These are phyloP conservation scores for Lipomyces yamadae DNA, from an alignment of 805 yeast species.

Conservation along the genomic window DNA sequence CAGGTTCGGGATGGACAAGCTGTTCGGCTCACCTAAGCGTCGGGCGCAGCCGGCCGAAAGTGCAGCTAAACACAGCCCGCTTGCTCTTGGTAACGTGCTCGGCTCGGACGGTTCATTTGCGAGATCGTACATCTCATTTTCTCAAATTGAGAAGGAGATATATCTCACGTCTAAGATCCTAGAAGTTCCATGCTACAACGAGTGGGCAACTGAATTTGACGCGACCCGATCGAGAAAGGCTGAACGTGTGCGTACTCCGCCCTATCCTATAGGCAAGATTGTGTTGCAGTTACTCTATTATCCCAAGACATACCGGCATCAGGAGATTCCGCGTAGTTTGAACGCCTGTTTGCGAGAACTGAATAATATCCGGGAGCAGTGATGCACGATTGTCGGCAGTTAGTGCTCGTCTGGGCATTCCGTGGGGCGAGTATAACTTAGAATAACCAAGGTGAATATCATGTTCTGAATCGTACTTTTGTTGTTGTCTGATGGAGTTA, in stretches of 20 bases:
- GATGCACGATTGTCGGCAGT: background rate
- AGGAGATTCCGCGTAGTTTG: slow-evolving; percentile 73
- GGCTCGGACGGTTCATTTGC: slow-evolving; percentile 93
- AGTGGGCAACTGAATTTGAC: slow-evolving; percentile 63
- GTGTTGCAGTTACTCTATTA: slow-evolving; percentile 70
- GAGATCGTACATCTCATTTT: slow-evolving; percentile 68
- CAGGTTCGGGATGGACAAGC: slow-evolving; percentile 26
- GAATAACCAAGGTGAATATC: background rate
- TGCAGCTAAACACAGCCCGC: slow-evolving; percentile 36
- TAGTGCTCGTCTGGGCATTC: background rate
- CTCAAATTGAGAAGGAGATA: slow-evolving; percentile 59
- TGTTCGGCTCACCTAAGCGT: slow-evolving; percentile 31
- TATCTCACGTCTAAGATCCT: slow-evolving; percentile 59
- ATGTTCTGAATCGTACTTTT: background rate
- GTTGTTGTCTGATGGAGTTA: too few relatives aligned
- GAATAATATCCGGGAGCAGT: slow-evolving; percentile 9
- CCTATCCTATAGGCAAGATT: slow-evolving; percentile 68
- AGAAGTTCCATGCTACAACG: slow-evolving; percentile 71
- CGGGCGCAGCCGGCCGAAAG: slow-evolving; percentile 50
- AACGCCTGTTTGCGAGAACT: slow-evolving; percentile 42
- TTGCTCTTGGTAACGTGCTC: slow-evolving; percentile 59
- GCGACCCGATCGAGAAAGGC: slow-evolving; percentile 17
- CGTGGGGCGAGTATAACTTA: background rate
- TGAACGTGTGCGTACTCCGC: slow-evolving; percentile 48
- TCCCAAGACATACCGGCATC: slow-evolving; percentile 64